phyloP scores from a whole-genome alignment of 257 asterid species.

The Verbascum thapsus region DNA sequence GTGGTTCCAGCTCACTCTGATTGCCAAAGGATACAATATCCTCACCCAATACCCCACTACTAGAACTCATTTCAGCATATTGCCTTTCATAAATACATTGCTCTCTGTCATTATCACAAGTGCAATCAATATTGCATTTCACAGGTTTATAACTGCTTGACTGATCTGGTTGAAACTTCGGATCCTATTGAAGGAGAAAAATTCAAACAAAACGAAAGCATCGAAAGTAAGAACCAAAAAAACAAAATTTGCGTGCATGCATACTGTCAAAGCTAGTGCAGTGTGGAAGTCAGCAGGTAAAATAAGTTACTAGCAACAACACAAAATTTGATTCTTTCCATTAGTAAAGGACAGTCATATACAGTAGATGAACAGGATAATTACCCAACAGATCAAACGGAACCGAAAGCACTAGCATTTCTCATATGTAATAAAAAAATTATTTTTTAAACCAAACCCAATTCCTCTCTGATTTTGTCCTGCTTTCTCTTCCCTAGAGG shows the following conservation, averaged over 20 bases:
- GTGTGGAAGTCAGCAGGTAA: conserved; percentile 16
- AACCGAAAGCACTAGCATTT: neutral
- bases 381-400: neutral
- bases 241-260: neutral
- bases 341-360: neutral
- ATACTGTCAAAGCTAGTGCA: neutral
- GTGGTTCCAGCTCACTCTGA: conserved; percentile 83
- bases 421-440: neutral
- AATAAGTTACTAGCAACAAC: neutral
- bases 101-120: conserved; percentile 72
- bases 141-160: conserved; percentile 82
- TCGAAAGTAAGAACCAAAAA: conserved; percentile 13
- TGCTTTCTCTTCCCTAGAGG: too few relatives aligned
- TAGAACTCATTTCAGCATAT: conserved; percentile 98
- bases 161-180: conserved; percentile 80
- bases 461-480: too few relatives aligned
- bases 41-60: conserved; percentile 93
- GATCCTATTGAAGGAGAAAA: conserved; percentile 59
- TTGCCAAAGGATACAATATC: conserved; percentile 93
- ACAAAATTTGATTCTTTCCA: neutral
- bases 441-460: neutral
- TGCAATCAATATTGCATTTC: conserved; percentile 85
- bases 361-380: neutral
- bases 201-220: conserved; percentile 19
- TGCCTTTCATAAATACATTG: conserved; percentile 84